Evolutionary conservation across 768 basidiomycete genomes (phyloP), one percentile per base, ranked within the genome.

Genomic region (Paxillus ammoniavirescens): DNA sequence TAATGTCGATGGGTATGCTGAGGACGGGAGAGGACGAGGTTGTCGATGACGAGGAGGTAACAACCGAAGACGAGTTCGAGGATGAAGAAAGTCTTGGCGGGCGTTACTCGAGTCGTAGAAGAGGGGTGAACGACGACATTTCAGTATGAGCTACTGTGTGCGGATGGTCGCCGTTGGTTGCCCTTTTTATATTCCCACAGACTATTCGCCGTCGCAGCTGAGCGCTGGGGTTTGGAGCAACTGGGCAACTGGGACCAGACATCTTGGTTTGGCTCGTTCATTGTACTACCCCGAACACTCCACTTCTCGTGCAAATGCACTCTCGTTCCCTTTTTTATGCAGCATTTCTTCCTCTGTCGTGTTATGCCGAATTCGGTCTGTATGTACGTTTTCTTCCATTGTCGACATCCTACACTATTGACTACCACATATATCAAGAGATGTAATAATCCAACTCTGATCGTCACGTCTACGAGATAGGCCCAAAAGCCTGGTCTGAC

Each of bases 1-100:
- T 76, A 5, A 75, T 73, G 10, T 71, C 75, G n/a, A 72, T 72
- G 48, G 78, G 78, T 6, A 61, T 75, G 41, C 63, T 78, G 47
- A 66, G 58, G 62, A 61, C 59, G 67, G 38, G 37, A n/a, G 74
- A 76, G n/a, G 72, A 73, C 6, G 69, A 71, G 36, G 74, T 81
- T 26, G 81, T 78, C 12, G 82, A 83, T 8, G 79, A 81, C 23
- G 82, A 83, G 42, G 80, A 77, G 53, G 71, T 75, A 41, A 82
- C 79, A 38, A 84, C 87, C 37, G 89, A 92, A 59, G 90, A 93
- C 51, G 89, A 92, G 65, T 81, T 84, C 52, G 86, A 85, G 58
- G 88, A 90, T 56, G 79, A 77, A 40, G 75, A 70, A 51, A 78
- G 65, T 65, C 80, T 81, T 49, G 87, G 82, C 10, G 90, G 90